Percentiles rank a stretch among this genome's conserved stretches.
phyloP scores from a whole-genome alignment of 108 stramenopile species.

The Epithemia pelagica region DNA sequence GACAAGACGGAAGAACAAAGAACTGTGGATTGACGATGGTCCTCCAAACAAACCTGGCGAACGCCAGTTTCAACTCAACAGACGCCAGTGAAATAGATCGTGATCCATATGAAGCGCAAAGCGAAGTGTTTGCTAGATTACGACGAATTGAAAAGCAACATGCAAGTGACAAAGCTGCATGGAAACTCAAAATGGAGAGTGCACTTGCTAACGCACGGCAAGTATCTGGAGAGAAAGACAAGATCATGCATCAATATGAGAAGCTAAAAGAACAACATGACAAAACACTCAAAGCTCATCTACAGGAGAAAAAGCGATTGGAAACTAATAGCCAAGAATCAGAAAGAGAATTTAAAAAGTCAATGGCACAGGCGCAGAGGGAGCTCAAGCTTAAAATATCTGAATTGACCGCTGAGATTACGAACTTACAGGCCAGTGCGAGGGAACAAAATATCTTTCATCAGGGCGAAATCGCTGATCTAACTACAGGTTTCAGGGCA shows the following conservation, averaged over 20 bases:
- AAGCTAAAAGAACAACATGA: conserved; percentile 1
- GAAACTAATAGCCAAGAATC: background rate
- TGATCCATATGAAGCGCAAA: conserved; percentile 1
- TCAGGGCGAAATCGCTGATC: background rate
- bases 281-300: background rate
- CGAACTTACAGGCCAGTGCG: background rate
- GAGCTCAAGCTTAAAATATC: background rate
- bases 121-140: background rate
- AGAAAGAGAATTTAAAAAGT: background rate
- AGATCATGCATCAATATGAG: background rate
- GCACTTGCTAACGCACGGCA: conserved; percentile 8
- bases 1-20: too few relatives aligned
- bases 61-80: too few relatives aligned
- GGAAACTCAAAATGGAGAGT: conserved; percentile 12
- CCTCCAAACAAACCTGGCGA: too few relatives aligned
- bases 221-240: background rate
- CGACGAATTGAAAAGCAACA: conserved; percentile 8
- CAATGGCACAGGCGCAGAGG: background rate
- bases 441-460: background rate
- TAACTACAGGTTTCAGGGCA: background rate
- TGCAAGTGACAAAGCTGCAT: conserved; percentile 8
- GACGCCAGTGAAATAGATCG: too few relatives aligned
- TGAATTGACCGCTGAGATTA: background rate
- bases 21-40: too few relatives aligned
- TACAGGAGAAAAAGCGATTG: background rate